Conservation (phyloP, 129 eudicot species). For the carrot (Daucus carota) region DH1_v3.0 NC_030389.2:9435501-9436000, state of each 20-base stretch:
- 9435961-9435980: not conserved
- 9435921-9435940: not conserved
- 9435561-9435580: slow-evolving; percentile 4
- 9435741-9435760: no score
- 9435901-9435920: not conserved
- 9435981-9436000: not conserved
- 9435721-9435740: not conserved
- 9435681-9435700: not conserved
- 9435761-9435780: not conserved
- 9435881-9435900: not conserved
- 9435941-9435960: not conserved
- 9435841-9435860: not conserved
- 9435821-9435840: not conserved
- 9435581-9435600: not conserved
- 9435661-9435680: not conserved
- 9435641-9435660: slow-evolving; percentile 77
- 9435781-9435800: not conserved
- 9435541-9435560: not conserved
- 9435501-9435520: slow-evolving; percentile 83
- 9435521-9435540: slow-evolving; percentile 21
- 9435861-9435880: not conserved
- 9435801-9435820: not conserved
- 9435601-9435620: slow-evolving; percentile 70
- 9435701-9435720: not conserved
- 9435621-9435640: slow-evolving; percentile 93